phyloP scores from a whole-genome alignment of 352 stramenopile species.

The Pilasporangium apinafurcum region DNA sequence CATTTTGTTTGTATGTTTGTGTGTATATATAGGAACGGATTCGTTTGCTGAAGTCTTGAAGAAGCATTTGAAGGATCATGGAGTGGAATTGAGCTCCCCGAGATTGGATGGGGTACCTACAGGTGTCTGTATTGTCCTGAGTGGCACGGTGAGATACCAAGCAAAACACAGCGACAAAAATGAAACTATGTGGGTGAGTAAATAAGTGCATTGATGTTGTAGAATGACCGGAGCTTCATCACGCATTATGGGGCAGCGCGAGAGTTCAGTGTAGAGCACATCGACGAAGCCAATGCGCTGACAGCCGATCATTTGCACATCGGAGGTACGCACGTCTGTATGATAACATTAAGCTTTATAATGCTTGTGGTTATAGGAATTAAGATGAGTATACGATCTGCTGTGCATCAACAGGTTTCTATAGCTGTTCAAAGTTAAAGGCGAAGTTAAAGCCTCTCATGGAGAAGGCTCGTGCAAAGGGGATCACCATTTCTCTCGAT shows the following conservation, averaged over 20 bases:
- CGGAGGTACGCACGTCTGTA: constrained; percentile 24
- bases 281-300: constrained; percentile 52
- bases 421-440: constrained; percentile 63
- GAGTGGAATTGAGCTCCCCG: constrained; percentile 38
- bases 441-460: constrained; percentile 52
- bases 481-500: constrained; percentile 74
- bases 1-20: neutral
- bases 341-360: neutral
- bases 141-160: constrained; percentile 29
- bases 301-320: constrained; percentile 68
- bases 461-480: constrained; percentile 41
- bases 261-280: constrained; percentile 58
- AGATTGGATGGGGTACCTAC: constrained; percentile 32
- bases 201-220: neutral
- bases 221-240: constrained; percentile 78
- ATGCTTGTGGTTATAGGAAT: too few species aligned
- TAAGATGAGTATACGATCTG: too few species aligned
- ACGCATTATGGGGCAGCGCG: constrained; percentile 73
- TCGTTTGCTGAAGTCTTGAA: constrained; percentile 36
- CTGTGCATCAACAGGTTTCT: constrained; percentile 43
- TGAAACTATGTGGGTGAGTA: too few species aligned
- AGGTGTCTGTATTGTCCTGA: constrained; percentile 77
- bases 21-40: constrained; percentile 25
- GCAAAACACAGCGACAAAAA: too few species aligned
- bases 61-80: constrained; percentile 28